These are phyloP conservation scores for Venturiaceae sp. DNA, from an alignment of 2,329 filamentous ascomycete species.

Conservation along the genomic window DNA sequence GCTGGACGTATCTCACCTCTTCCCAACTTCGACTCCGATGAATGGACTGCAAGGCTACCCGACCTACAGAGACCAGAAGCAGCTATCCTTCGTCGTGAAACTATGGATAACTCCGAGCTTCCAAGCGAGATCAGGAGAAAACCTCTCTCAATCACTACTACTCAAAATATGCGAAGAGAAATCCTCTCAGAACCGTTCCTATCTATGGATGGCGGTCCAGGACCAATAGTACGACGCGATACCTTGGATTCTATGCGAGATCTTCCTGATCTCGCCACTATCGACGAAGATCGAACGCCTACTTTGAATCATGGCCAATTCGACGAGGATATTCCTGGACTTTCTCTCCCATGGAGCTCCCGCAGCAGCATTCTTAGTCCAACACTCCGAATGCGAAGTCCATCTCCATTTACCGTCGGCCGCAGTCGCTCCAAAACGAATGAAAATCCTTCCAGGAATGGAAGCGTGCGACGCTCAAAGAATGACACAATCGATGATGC, in stretches of 20 bases:
- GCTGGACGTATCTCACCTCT: slow-evolving; percentile 26
- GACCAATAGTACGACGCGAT: neutral
- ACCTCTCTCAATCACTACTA: neutral
- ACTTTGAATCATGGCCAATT: neutral
- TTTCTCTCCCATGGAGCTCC: neutral
- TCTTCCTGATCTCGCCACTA: neutral
- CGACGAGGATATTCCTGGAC: neutral
- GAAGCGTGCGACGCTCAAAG: slow-evolving; percentile 2
- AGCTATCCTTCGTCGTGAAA: slow-evolving; percentile 21
- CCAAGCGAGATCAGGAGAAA: neutral
- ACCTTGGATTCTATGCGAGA: neutral
- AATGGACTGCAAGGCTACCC: slow-evolving; percentile 18
- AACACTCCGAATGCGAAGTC: neutral
- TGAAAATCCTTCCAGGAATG: neutral
- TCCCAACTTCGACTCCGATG: slow-evolving; percentile 24
- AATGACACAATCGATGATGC: slow-evolving; percentile 27
- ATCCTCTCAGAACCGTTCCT: slow-evolving; percentile 2
- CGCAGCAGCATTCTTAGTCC: neutral
- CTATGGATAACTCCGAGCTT: slow-evolving; percentile 1
- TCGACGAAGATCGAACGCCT: slow-evolving; percentile 3
- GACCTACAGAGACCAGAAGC: slow-evolving; percentile 21
- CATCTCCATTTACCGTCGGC: neutral
- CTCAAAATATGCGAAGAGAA: neutral
- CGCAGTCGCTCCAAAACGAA: neutral
- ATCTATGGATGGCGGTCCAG: neutral